Percentiles rank a stretch among this genome's conserved stretches.
phyloP scores from a whole-genome alignment of 805 yeast genomes.

The Metschnikowia henanensis region DNA sequence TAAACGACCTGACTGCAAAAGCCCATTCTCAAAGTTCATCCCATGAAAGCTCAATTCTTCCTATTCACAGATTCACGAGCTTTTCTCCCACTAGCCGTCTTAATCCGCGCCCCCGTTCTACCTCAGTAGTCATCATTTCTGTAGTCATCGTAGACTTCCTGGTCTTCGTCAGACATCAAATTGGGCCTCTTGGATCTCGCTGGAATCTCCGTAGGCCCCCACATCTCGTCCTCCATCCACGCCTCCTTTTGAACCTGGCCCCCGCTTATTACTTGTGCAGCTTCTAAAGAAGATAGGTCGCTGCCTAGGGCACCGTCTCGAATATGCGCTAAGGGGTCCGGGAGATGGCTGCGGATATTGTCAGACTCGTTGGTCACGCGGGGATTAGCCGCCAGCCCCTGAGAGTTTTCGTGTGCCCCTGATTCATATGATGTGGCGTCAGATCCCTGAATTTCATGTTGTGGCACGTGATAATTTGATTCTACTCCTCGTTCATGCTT shows the following conservation, averaged over 20 bases:
- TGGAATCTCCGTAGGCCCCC: constrained; percentile 10
- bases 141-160: constrained; percentile 44
- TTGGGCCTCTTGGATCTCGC: constrained; percentile 6
- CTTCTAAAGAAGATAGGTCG: constrained; percentile 32
- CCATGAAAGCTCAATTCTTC: too few species aligned
- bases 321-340: constrained; percentile 46
- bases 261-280: constrained; percentile 42
- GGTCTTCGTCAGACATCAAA: constrained; percentile 31
- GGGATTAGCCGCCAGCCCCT: neutral
- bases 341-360: constrained; percentile 28
- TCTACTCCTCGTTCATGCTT: constrained; percentile 8
- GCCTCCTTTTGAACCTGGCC: constrained; percentile 34
- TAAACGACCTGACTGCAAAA: too few species aligned
- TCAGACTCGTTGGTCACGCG: constrained; percentile 19
- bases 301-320: constrained; percentile 37
- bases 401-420: too few species aligned
- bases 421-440: neutral
- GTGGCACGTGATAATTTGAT: constrained; percentile 15
- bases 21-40: too few species aligned
- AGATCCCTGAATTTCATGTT: constrained; percentile 8
- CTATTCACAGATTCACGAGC: too few species aligned
- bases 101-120: neutral
- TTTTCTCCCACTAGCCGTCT: too few species aligned
- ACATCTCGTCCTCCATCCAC: constrained; percentile 40
- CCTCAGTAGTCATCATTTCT: constrained; percentile 35